Evolutionary conservation across 2,329 filamentous ascomycete species (phyloP).

Genomic region (Fusarium miscanthi): DNA sequence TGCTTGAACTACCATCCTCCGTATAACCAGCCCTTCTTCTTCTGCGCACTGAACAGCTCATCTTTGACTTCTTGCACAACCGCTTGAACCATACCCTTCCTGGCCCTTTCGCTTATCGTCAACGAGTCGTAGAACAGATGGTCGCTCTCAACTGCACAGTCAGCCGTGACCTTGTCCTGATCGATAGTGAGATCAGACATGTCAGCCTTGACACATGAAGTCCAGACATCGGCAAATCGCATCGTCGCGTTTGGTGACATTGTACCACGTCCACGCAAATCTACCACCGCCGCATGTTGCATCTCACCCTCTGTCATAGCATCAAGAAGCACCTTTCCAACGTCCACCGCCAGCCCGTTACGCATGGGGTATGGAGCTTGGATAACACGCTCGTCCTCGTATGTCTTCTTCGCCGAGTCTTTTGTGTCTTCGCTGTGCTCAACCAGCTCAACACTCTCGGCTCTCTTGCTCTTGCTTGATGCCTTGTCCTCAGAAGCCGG

Average conservation of each 20-base stretch:
- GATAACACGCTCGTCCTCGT: conserved; percentile 40
- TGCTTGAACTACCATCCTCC: conserved; percentile 14
- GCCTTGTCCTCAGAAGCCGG: conserved; percentile 37
- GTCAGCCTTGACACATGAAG: conserved; percentile 53
- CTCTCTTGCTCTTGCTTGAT: conserved; percentile 22
- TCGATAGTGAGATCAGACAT: conserved; percentile 30
- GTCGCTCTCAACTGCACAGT: conserved; percentile 57
- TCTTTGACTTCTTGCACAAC: conserved; percentile 36
- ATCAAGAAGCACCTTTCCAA: conserved; percentile 55
- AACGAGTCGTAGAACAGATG: conserved; percentile 66
- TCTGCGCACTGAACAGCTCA: conserved; percentile 39
- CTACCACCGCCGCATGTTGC: conserved; percentile 54
- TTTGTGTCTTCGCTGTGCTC: conserved; percentile 11
- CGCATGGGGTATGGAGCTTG: conserved; percentile 52
- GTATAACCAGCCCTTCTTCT: conserved; percentile 34
- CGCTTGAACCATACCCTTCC: conserved; percentile 34
- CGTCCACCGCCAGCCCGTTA: conserved; percentile 56
- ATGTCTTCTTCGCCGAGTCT: conserved; percentile 7
- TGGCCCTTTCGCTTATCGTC: conserved; percentile 54
- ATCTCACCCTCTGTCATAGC: conserved; percentile 62
- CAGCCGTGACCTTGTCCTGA: conserved; percentile 5
- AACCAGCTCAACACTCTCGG: conserved; percentile 8
- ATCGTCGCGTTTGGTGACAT: conserved; percentile 46
- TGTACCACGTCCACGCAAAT: conserved; percentile 58
- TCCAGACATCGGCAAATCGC: conserved; percentile 56